These are phyloP conservation scores for Akanthomyces muscarius DNA, from an alignment of 2,329 filamentous ascomycete species.

Conservation along the genomic window DNA sequence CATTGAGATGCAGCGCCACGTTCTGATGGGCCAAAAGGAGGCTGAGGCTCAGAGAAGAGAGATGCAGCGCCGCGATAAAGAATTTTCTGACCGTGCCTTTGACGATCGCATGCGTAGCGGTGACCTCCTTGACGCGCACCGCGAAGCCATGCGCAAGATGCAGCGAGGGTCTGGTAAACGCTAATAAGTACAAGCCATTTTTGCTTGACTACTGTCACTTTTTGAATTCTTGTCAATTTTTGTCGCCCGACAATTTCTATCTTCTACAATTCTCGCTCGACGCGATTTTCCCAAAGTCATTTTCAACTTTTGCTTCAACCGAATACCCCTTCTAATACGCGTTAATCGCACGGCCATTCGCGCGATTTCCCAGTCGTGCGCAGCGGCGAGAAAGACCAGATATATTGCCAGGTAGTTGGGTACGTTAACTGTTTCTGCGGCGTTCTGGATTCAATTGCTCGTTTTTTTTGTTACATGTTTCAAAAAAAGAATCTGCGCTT, in stretches of 20 bases:
- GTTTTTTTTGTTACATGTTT: neutral
- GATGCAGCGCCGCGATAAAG: slow-evolving; percentile 53
- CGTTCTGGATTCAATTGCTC: neutral
- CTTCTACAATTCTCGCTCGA: neutral
- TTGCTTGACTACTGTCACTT: neutral
- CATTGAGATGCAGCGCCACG: slow-evolving; percentile 51
- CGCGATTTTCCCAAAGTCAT: neutral
- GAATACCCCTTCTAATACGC: neutral
- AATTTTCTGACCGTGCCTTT: slow-evolving; percentile 58
- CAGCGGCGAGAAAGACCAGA: neutral
- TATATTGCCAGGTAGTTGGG: neutral
- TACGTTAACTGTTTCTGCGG: neutral
- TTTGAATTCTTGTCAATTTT: neutral
- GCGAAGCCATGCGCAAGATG: slow-evolving; percentile 76
- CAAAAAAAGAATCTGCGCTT: neutral
- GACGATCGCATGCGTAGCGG: slow-evolving; percentile 74
- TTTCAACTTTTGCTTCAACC: neutral
- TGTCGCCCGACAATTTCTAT: neutral
- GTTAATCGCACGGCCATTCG: neutral
- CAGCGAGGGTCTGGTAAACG: slow-evolving; percentile 47
- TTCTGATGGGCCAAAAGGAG: slow-evolving; percentile 59
- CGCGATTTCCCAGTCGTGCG: neutral
- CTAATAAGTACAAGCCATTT: neutral
- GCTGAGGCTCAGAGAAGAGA: slow-evolving; percentile 58
- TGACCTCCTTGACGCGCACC: slow-evolving; percentile 70